Base-by-base conservation (phyloP, 306 rosid genomes). In the Heteromeles arbutifolia region DNA sequence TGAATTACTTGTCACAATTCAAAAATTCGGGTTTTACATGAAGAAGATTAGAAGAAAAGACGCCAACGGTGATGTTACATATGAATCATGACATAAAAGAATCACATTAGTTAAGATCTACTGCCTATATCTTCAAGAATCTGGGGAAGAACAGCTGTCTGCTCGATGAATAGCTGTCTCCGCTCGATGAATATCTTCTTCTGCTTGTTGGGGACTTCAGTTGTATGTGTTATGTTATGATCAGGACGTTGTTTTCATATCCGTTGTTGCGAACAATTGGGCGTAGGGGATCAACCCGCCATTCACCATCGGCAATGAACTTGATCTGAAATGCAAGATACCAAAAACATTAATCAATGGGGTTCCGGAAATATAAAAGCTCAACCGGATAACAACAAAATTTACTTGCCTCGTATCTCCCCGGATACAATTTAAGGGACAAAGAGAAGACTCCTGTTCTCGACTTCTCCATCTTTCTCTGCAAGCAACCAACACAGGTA, bases 251-350 rank as follows among this genome's bases (percentile, higher is more conserved):
- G 68, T 96, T 96, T 80, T 88, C 80, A 24, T 77, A 58, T 34
- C 98, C 97, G 19, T 70, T 81, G 82, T 69, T 81, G 39, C 22
- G 45, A 69, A 92, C 92, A 52, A 86, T 62, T 4, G 97, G 92
- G 72, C 97, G 96, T 25, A 92, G 77, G 1, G 94, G 99, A 82
- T 92, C 97, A 54, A 88, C 41, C 87, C 79, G 87, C 99, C 99
- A 96, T 80, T 89, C 83, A 18, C 98, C 98, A 61, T 96, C 99
- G 69, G 92, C 99, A 50, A 96, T 84, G 90, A 96, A 96, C 74
- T 96, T 96, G 54, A 92, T 90, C 98, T 96, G 92, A 25, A 67
- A 48, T 8, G 74, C 41, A 54, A 39, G 74, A 41, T 19, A 32
- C 41, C 1, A 37, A 58, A 65, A 29, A 18, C 13, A 58, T 11